A percentile compares a stretch with the other conserved stretches of the same genome.
Conservation (phyloP, 2,329 filamentous ascomycete species). For the Fusarium metavorans region DNA sequence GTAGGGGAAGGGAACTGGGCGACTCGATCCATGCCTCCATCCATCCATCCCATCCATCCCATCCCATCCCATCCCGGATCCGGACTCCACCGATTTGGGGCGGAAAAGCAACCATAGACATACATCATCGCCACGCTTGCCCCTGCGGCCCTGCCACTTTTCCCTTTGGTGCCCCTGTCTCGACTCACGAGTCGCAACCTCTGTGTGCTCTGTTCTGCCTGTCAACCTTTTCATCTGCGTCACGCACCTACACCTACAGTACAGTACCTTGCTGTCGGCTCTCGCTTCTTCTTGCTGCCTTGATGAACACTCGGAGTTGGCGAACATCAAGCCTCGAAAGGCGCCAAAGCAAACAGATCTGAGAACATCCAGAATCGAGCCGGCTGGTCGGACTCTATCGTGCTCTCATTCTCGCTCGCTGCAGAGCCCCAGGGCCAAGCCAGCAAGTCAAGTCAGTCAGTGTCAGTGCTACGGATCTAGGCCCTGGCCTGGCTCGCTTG, state of each 20-base stretch:
- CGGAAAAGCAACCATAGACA: constrained; percentile 49
- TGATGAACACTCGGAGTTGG: background rate
- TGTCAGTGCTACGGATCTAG: constrained; percentile 45
- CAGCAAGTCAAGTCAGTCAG: constrained; percentile 14
- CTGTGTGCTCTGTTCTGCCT: background rate
- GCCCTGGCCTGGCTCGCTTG: constrained; percentile 47
- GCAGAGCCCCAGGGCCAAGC: constrained; percentile 9
- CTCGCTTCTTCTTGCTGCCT: constrained; percentile 23
- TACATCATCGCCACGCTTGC: constrained; percentile 50
- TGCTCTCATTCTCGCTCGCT: background rate
- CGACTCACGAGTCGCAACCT: constrained; percentile 30
- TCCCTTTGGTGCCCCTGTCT: constrained; percentile 43
- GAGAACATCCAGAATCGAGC: background rate
- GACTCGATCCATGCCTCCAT: constrained; percentile 43
- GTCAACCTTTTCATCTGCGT: constrained; percentile 34
- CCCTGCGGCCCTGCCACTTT: constrained; percentile 44
- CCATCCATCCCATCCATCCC: constrained; percentile 41
- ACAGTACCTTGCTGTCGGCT: constrained; percentile 15
- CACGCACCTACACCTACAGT: constrained; percentile 18
- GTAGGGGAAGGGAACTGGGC: constrained; percentile 37
- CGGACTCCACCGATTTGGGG: constrained; percentile 51
- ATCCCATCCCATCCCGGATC: constrained; percentile 40
- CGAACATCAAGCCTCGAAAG: constrained; percentile 8
- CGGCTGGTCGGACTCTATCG: background rate
- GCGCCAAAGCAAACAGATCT: background rate